Evolutionary conservation across 768 basidiomycete genomes (phyloP).

Genomic region (Lentinula raphanica): DNA sequence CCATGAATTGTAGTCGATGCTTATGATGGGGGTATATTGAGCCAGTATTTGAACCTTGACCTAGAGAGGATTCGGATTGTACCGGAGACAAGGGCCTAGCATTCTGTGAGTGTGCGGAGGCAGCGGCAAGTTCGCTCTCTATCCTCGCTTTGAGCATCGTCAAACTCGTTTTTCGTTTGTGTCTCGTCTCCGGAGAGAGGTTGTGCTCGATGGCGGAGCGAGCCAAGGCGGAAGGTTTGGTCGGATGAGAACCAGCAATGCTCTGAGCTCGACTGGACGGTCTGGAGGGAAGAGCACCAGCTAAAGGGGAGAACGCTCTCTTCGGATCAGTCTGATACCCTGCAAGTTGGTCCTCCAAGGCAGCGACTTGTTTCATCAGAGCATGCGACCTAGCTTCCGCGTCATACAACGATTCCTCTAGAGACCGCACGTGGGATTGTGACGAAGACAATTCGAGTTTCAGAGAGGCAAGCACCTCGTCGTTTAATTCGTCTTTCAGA

Average conservation of each 20-base stretch:
- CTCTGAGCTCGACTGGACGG: slow-evolving; percentile 7
- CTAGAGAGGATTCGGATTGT: slow-evolving; percentile 31
- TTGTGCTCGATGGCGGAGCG: slow-evolving; percentile 64
- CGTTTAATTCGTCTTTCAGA: slow-evolving; percentile 70
- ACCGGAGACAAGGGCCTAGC: slow-evolving; percentile 55
- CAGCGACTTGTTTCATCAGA: slow-evolving; percentile 60
- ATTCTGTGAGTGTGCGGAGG: slow-evolving; percentile 26
- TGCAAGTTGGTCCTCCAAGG: slow-evolving; percentile 63
- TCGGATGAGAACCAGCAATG: slow-evolving; percentile 2
- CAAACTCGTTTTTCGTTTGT: slow-evolving; percentile 79
- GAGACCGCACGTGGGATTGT: slow-evolving; percentile 70
- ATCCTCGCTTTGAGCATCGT: slow-evolving; percentile 90
- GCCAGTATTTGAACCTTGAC: slow-evolving; percentile 20
- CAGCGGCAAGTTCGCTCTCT: slow-evolving; percentile 59
- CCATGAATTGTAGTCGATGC: slow-evolving; percentile 70
- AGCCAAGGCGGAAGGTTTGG: slow-evolving; percentile 23
- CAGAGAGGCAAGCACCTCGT: slow-evolving; percentile 67
- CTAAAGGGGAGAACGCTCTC: not conserved
- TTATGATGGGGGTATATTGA: slow-evolving; percentile 20
- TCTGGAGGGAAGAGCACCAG: not conserved
- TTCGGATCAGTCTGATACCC: slow-evolving; percentile 31
- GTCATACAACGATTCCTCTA: slow-evolving; percentile 71
- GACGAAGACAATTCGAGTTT: slow-evolving; percentile 75
- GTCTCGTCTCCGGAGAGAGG: slow-evolving; percentile 68
- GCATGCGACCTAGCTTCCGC: slow-evolving; percentile 64